Evolutionary conservation across 129 eudicot genomes (phyloP).

Genomic region (Pulicaria dysenterica): DNA sequence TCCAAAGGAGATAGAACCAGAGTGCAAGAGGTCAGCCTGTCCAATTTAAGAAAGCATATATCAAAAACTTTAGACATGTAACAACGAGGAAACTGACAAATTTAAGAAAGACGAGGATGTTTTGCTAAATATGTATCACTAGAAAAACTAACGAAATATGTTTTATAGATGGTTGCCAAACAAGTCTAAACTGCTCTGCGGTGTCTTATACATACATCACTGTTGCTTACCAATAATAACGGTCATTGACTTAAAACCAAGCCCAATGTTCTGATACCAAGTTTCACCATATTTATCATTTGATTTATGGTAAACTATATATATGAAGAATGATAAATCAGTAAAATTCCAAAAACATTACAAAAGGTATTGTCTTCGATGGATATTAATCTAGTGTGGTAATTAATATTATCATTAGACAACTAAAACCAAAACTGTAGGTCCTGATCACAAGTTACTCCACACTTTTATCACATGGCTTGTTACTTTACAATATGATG

Average conservation of each 20-base stretch:
- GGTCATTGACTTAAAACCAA: not conserved
- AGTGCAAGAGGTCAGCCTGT: slow-evolving; percentile 71
- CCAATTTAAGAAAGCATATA: slow-evolving; percentile 25
- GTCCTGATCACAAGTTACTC: too few relatives aligned
- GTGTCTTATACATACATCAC: slow-evolving; percentile 7
- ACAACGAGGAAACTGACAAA: not conserved
- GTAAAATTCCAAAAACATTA: not conserved
- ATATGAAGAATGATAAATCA: not conserved
- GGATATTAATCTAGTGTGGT: not conserved
- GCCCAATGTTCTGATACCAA: not conserved
- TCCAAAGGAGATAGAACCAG: slow-evolving; percentile 83
- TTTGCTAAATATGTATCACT: not conserved
- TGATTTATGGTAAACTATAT: slow-evolving; percentile 2
- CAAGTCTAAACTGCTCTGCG: not conserved
- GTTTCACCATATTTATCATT: not conserved
- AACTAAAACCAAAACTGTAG: too few relatives aligned
- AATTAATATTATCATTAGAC: too few relatives aligned
- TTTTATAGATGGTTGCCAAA: not conserved
- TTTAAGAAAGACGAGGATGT: not conserved
- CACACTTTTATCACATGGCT: too few relatives aligned
- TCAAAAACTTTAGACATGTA: slow-evolving; percentile 12
- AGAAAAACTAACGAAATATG: not conserved
- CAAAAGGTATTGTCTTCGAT: not conserved
- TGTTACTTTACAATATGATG: too few relatives aligned
- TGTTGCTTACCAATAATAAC: not conserved